Evolutionary conservation across 164 flowering plant species (phyloP), one percentile per base, ranked within the genome.

Genomic region (Akebia trifoliata): DNA sequence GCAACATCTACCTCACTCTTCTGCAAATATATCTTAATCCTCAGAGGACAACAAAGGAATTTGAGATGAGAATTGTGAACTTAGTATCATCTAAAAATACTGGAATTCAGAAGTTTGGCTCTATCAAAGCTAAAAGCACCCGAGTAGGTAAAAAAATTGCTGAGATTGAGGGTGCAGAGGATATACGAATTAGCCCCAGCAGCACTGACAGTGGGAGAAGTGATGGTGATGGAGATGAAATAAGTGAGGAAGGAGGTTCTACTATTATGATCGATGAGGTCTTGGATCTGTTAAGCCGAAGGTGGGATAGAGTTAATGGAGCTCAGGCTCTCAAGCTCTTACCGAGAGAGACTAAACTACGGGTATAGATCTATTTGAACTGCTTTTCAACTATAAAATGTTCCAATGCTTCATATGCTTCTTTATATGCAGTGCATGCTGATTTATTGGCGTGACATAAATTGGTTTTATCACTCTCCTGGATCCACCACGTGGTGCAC

Each of bases 21-120:
- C 78, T 90, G 43, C 97, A 94, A 82, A 94, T 94, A 24, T 94
- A 94, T 72, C 78, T 90, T 65, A 91, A 94, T 71, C 99, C 97
- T 62, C 76, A 60, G 50, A 88, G 67, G 68, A 80, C 90, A 46
- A 86, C 92, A 42, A 86, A 79, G 60, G 84, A 83, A 55, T 78
- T 85, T 65, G 97, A 91, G 61, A 81, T 77, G 67, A 69, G 81
- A 67, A 86, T 87, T 12, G 71, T 66, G 36, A 87, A 78, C 69
- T 28, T 81, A 36, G 70, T 70, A 32, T 71, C 85, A 30, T 66
- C 81, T 54, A 86, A 72, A 59, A 81, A 56, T 60, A 50, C 73
- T 57, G 73, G 64, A 49, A 58, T 49, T 47, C 78, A 72, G 48
- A 94, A 72, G 73, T 59, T 65, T 47, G 66, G 71, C 42, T 51